A percentile compares a stretch with the other conserved stretches of the same genome.
These are phyloP conservation scores for Tolypocladium nubicola DNA, from an alignment of 2,329 filamentous ascomycete genomes.

Conservation along the genomic window DNA sequence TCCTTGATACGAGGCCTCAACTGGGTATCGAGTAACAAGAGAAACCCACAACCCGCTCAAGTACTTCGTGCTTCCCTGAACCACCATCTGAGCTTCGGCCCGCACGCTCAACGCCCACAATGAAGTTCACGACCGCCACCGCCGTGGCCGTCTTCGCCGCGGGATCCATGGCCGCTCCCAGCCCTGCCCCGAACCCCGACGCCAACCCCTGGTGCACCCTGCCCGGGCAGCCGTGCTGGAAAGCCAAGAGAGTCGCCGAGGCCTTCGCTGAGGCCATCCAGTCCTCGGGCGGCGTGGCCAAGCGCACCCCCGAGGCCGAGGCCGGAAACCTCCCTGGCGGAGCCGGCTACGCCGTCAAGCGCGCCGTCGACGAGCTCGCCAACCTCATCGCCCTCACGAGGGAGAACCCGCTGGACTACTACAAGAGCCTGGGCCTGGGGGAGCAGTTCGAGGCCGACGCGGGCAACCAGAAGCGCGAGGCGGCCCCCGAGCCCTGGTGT, in stretches of 20 bases:
- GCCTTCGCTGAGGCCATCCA: conserved; percentile 12
- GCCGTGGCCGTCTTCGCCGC: conserved; percentile 12
- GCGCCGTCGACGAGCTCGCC: conserved; percentile 27
- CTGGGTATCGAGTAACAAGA: neutral
- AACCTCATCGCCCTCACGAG: conserved; percentile 20
- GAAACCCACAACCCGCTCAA: neutral
- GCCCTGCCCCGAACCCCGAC: conserved; percentile 8
- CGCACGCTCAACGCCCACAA: conserved; percentile 3
- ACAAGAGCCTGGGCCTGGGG: conserved; percentile 18
- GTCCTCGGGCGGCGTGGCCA: conserved; percentile 11
- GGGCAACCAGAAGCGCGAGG: conserved; percentile 11
- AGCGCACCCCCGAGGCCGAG: conserved; percentile 15
- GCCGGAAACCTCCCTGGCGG: conserved; percentile 22
- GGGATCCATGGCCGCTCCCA: conserved; percentile 8
- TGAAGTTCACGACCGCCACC: conserved; percentile 17
- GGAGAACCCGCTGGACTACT: conserved; percentile 19
- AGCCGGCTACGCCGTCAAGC: conserved; percentile 25
- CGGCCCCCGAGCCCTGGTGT: conserved; percentile 20
- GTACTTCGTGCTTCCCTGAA: neutral
- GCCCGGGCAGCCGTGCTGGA: conserved; percentile 23
- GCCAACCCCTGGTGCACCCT: conserved; percentile 5
- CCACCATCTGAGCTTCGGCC: neutral
- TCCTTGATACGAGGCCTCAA: neutral
- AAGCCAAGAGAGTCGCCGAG: conserved; percentile 17
- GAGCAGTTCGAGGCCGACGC: conserved; percentile 11